These are phyloP conservation scores for Paraphaeosphaeria minitans DNA, from an alignment of 2,329 filamentous ascomycete species.

Conservation along the genomic window DNA sequence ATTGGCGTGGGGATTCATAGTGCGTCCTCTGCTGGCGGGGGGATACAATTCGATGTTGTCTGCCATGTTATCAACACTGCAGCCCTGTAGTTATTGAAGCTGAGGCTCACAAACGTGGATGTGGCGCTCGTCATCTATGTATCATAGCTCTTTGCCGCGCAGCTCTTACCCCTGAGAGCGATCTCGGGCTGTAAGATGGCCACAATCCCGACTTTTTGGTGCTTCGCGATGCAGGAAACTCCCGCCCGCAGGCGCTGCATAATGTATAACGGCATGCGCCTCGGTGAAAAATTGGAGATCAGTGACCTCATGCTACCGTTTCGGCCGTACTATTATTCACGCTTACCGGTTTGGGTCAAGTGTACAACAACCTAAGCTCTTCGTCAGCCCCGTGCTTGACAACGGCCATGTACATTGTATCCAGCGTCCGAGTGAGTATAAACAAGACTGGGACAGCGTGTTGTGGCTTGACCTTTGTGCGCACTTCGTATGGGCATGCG, in stretches of 20 bases:
- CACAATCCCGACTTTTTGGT: not conserved
- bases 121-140: slow-evolving; percentile 3
- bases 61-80: not conserved
- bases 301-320: not conserved
- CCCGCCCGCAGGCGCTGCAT: not conserved
- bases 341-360: not conserved
- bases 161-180: not conserved
- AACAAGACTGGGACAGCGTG: not conserved
- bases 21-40: not conserved
- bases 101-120: not conserved
- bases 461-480: not conserved
- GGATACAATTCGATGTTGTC: not conserved
- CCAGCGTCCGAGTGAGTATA: not conserved
- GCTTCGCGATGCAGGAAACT: not conserved
- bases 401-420: not conserved
- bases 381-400: not conserved
- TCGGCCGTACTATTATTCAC: not conserved
- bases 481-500: not conserved
- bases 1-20: not conserved
- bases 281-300: not conserved
- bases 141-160: not conserved
- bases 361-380: not conserved
- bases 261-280: not conserved
- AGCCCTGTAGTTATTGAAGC: not conserved
- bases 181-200: not conserved